phyloP scores from a whole-genome alignment of 331 rosid genomes.

The Prunus yedoensis region DNA sequence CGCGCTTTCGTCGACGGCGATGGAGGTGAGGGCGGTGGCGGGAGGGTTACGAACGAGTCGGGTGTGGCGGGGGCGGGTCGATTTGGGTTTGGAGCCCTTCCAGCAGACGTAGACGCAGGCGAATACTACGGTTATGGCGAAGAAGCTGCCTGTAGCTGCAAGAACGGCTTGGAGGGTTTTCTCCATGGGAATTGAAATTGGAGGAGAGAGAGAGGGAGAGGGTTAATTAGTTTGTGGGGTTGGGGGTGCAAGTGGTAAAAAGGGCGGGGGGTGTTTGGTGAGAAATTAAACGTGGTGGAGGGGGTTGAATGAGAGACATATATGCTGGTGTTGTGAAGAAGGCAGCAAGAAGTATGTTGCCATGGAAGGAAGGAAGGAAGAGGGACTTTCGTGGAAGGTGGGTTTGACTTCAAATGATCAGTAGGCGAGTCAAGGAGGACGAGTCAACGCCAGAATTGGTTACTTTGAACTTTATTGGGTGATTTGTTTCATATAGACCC shows the following conservation, averaged over 20 bases:
- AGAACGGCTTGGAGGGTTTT: background rate
- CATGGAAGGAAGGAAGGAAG: background rate
- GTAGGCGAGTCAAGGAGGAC: background rate
- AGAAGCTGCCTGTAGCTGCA: slow-evolving; percentile 59
- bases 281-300: background rate
- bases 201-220: background rate
- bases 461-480: background rate
- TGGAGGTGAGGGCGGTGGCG: slow-evolving; percentile 9
- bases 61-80: background rate
- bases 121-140: slow-evolving; percentile 38
- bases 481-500: no score
- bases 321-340: background rate
- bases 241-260: background rate
- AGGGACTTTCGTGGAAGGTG: background rate
- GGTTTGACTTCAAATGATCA: background rate
- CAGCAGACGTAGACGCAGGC: slow-evolving; percentile 39
- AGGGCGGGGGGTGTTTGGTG: background rate
- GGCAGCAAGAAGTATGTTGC: background rate
- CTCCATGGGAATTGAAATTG: slow-evolving; percentile 18
- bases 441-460: background rate
- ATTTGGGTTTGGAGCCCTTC: slow-evolving; percentile 5
- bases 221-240: no score
- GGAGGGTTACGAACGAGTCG: background rate
- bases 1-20: slow-evolving; percentile 51
- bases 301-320: background rate